phyloP scores from a whole-genome alignment of 2,329 filamentous ascomycete genomes.

The Apiospora marii region DNA sequence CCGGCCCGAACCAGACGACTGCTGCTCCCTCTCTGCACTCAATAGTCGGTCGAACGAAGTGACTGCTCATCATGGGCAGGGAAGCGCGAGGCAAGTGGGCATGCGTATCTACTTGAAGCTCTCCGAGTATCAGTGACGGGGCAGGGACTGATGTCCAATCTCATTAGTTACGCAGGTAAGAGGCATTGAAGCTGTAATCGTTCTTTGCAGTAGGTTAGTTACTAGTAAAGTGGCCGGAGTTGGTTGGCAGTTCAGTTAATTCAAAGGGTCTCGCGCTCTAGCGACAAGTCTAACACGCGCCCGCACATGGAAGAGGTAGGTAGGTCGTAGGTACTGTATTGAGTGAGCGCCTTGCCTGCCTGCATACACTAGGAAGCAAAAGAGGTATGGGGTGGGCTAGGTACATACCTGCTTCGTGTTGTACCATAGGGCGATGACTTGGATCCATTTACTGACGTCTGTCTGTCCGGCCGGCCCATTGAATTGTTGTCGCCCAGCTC shows the following conservation, averaged over 20 bases:
- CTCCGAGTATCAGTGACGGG: conserved; percentile 5
- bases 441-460: conserved; percentile 18
- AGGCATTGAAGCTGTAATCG: neutral
- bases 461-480: conserved; percentile 13
- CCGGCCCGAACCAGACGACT: conserved; percentile 1
- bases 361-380: neutral
- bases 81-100: neutral
- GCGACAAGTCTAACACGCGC: neutral
- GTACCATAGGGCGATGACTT: conserved; percentile 7
- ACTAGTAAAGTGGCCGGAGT: neutral
- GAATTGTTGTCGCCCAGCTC: conserved; percentile 15
- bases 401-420: neutral
- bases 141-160: conserved; percentile 3
- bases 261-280: neutral
- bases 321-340: no score
- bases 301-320: neutral
- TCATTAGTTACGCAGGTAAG: neutral
- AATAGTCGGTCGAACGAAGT: conserved; percentile 7
- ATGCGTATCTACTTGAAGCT: conserved; percentile 13
- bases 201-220: neutral
- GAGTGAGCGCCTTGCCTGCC: neutral
- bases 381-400: neutral
- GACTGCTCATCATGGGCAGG: conserved; percentile 9
- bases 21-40: neutral
- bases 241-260: neutral